A percentile compares a stretch with the other conserved stretches of the same genome.
These are phyloP conservation scores for Arctostaphylos glauca DNA, from an alignment of 148 eudicot species.

Conservation along the genomic window DNA sequence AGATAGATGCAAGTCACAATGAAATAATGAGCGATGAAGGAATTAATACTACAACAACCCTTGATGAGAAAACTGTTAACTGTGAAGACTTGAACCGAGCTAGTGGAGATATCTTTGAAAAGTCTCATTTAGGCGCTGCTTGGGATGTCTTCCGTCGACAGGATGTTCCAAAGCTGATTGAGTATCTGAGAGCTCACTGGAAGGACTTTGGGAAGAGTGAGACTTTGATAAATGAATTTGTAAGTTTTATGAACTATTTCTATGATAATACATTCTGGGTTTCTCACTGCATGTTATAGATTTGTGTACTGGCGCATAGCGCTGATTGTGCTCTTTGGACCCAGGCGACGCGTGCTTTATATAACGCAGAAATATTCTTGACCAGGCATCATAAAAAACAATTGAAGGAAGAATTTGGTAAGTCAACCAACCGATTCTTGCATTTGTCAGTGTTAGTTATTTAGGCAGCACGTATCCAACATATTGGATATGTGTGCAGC, in stretches of 20 bases:
- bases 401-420: constrained; percentile 85
- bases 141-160: constrained; percentile 92
- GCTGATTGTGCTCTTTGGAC: constrained; percentile 27
- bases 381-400: constrained; percentile 58
- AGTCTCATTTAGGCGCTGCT: constrained; percentile 53
- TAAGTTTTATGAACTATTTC: constrained; percentile 32
- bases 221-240: constrained; percentile 30
- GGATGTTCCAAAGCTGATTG: constrained; percentile 71
- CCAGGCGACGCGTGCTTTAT: constrained; percentile 56
- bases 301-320: constrained; percentile 9
- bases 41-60: constrained; percentile 16
- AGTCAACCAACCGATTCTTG: constrained; percentile 18
- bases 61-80: constrained; percentile 27
- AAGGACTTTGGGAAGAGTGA: constrained; percentile 47
- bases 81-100: constrained; percentile 37
- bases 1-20: constrained; percentile 37
- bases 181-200: constrained; percentile 52
- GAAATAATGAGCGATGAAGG: constrained; percentile 37
- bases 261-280: not conserved
- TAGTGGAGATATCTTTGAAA: constrained; percentile 20
- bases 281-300: constrained; percentile 1
- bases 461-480: not conserved
- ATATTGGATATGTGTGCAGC: not conserved
- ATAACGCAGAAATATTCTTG: constrained; percentile 56
- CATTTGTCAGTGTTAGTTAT: not conserved